phyloP scores from a whole-genome alignment of 768 basidiomycete genomes.

The Leccinum fibrillosum region DNA sequence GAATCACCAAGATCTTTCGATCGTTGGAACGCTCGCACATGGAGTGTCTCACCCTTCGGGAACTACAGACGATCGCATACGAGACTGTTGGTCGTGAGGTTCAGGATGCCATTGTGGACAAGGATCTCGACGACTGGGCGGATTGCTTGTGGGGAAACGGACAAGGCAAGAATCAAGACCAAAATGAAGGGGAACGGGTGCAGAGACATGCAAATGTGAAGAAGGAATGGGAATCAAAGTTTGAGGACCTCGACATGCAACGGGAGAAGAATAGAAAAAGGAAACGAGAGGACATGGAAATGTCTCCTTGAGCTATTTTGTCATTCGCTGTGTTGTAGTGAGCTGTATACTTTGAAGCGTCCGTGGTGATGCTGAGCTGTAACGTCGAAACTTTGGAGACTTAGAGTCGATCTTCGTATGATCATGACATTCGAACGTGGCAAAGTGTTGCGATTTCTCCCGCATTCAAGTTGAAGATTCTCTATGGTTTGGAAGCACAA shows the following conservation, averaged over 20 bases:
- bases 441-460: not conserved
- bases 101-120: slow-evolving; percentile 32
- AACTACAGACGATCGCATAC: slow-evolving; percentile 54
- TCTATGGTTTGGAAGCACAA: slow-evolving; percentile 66
- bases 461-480: not conserved
- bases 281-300: slow-evolving; percentile 21
- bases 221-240: slow-evolving; percentile 44
- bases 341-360: not conserved
- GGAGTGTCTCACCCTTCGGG: slow-evolving; percentile 47
- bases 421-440: not conserved
- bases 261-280: slow-evolving; percentile 22
- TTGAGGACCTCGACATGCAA: slow-evolving; percentile 29
- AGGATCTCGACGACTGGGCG: slow-evolving; percentile 50
- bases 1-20: slow-evolving; percentile 69
- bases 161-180: slow-evolving; percentile 25
- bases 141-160: slow-evolving; percentile 39
- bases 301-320: slow-evolving; percentile 17
- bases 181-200: slow-evolving; percentile 25
- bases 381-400: not conserved
- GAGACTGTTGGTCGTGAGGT: slow-evolving; percentile 51
- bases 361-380: not conserved
- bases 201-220: slow-evolving; percentile 38
- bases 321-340: not conserved
- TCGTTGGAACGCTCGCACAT: slow-evolving; percentile 61
- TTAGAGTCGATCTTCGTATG: not conserved